A percentile compares a stretch with the other conserved stretches of the same genome.
These are phyloP conservation scores for Streptanthus diversifolius DNA, from an alignment of 345 rosid genomes.

Conservation along the genomic window DNA sequence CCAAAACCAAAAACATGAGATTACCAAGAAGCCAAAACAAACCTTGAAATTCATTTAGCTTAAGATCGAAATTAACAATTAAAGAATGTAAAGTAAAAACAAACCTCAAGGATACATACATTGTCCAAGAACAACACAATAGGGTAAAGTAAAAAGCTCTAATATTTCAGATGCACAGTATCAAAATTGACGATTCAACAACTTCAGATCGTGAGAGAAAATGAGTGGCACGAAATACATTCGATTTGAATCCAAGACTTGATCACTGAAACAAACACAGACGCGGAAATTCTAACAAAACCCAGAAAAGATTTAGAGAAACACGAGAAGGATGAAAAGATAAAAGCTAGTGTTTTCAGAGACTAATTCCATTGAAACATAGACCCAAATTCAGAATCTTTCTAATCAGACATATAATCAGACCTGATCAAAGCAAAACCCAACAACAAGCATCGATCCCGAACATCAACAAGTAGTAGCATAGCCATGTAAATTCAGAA, in stretches of 20 bases:
- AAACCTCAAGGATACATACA: conserved; percentile 23
- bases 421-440: conserved; percentile 30
- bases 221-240: not conserved
- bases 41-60: not conserved
- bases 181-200: conserved; percentile 7
- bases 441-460: conserved; percentile 29
- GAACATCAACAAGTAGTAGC: conserved; percentile 24
- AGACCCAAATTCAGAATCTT: conserved; percentile 27
- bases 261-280: conserved; percentile 33
- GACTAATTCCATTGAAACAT: conserved; percentile 14
- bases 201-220: conserved; percentile 5
- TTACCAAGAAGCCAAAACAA: not conserved
- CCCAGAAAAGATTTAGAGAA: conserved; percentile 16
- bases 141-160: conserved; percentile 6
- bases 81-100: not conserved
- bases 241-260: conserved; percentile 10
- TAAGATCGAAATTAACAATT: not conserved
- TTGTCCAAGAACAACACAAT: conserved; percentile 16
- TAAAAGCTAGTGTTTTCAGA: conserved; percentile 17
- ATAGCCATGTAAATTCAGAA: conserved; percentile 25
- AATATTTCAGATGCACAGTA: conserved; percentile 9
- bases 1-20: not conserved
- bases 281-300: conserved; percentile 19
- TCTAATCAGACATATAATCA: conserved; percentile 12
- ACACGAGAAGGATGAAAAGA: not conserved